Conservation (phyloP, 208 protist species). For the Giardia muris region DNA sequence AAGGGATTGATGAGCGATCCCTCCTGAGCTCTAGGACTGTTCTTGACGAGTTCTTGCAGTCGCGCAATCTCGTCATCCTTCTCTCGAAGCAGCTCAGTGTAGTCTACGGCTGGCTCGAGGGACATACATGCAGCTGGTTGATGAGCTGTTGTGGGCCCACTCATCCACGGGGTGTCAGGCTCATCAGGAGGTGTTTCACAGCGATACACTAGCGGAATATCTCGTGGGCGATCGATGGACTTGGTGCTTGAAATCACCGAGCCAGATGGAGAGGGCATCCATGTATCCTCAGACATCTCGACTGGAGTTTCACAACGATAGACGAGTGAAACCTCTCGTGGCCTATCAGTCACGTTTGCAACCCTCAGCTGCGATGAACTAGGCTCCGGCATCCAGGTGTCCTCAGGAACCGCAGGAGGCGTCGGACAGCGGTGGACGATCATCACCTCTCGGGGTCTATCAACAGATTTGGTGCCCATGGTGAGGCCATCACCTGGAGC, state of each 20-base stretch:
- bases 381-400: neutral
- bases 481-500: neutral
- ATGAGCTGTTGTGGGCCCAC: no score
- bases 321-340: neutral
- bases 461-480: neutral
- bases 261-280: neutral
- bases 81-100: neutral
- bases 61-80: neutral
- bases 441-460: neutral
- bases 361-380: neutral
- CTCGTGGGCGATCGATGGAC: no score
- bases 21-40: neutral
- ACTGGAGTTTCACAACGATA: neutral
- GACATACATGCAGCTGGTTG: neutral
- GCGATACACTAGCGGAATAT: no score
- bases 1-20: neutral
- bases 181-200: no score
- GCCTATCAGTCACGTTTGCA: neutral
- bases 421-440: neutral
- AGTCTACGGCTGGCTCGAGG: neutral
- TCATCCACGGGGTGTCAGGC: no score
- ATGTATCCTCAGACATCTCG: neutral
- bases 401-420: neutral
- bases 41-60: neutral
- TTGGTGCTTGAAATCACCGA: no score